phyloP scores from a whole-genome alignment of 441 rosid genomes.

The Omphalea diandra region DNA sequence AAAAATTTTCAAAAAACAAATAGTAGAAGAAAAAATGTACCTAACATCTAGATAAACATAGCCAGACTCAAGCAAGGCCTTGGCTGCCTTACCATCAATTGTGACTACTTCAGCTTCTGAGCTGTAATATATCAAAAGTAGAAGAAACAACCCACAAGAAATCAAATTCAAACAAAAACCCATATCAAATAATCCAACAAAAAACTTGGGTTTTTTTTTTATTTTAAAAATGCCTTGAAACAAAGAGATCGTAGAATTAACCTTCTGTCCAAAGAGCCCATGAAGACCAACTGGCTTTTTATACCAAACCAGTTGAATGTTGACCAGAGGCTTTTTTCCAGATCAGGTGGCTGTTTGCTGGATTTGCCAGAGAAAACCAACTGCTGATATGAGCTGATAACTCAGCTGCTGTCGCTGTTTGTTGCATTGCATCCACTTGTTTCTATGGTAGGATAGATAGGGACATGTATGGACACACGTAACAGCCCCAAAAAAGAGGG shows the following conservation, averaged over 20 bases:
- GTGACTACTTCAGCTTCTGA: constrained; percentile 50
- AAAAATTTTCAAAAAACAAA: neutral
- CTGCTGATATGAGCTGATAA: constrained; percentile 14
- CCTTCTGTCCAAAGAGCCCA: constrained; percentile 32
- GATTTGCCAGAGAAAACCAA: constrained; percentile 27
- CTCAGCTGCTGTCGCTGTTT: neutral
- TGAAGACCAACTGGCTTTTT: constrained; percentile 8
- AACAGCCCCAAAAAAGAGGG: neutral
- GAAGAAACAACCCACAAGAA: constrained; percentile 22
- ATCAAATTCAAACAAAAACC: constrained; percentile 18
- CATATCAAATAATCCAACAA: constrained; percentile 25
- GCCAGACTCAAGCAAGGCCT: constrained; percentile 47
- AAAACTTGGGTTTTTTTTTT: neutral
- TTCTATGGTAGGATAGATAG: neutral
- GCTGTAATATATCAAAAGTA: constrained; percentile 27
- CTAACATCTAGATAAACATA: constrained; percentile 57
- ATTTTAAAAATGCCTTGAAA: too few species aligned
- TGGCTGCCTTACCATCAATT: constrained; percentile 50
- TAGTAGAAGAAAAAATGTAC: constrained; percentile 31
- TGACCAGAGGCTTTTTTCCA: neutral
- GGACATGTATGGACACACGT: neutral
- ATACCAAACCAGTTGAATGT: constrained; percentile 1
- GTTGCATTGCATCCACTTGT: neutral
- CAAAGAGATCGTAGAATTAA: neutral
- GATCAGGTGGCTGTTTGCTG: constrained; percentile 27